Conservation (phyloP, 116 monocot genomes). For the Thalassia testudinum region DNA sequence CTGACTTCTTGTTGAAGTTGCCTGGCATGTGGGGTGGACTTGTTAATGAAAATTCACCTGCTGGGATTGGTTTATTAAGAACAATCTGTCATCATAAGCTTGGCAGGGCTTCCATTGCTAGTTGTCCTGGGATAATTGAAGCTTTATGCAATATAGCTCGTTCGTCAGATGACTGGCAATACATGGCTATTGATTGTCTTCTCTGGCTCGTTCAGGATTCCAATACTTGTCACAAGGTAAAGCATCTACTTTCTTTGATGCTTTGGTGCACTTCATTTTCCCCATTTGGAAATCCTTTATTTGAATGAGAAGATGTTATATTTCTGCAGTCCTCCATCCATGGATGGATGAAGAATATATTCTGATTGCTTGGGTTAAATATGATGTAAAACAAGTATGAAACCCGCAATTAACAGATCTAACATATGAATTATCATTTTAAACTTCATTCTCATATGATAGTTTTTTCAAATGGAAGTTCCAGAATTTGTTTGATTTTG, state of each 20-base stretch:
- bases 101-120: constrained; percentile 66
- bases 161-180: constrained; percentile 99
- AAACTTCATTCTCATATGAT: no score
- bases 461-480: no score
- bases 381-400: no score
- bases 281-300: not conserved
- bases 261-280: not conserved
- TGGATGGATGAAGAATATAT: no score
- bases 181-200: constrained; percentile 96
- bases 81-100: constrained; percentile 90
- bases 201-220: constrained; percentile 80
- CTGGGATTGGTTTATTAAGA: constrained; percentile 83
- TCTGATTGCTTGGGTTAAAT: no score
- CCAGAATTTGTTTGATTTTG: no score
- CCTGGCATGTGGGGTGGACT: constrained; percentile 99
- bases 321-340: no score
- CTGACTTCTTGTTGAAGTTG: constrained; percentile 59
- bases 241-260: constrained; percentile 3
- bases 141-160: constrained; percentile 82
- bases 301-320: no score
- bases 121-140: constrained; percentile 47
- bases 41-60: constrained; percentile 96
- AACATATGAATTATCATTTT: no score
- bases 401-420: no score
- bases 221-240: constrained; percentile 71